Conservation (phyloP, 306 rosid genomes). For the Fagus sylvatica region DNA sequence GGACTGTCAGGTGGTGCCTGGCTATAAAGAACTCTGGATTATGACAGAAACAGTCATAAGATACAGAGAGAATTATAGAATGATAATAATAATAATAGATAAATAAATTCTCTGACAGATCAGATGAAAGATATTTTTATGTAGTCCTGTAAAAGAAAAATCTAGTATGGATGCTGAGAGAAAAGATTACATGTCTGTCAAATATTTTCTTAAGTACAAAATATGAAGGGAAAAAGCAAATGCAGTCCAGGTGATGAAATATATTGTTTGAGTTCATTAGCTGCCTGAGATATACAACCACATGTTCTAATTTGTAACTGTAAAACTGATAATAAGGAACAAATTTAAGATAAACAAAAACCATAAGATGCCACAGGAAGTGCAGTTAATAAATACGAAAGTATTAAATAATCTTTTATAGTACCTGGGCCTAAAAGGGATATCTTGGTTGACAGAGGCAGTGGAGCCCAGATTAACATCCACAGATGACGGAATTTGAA, state of each 20-base stretch:
- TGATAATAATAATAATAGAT: constrained; percentile 2
- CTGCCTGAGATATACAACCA: background rate
- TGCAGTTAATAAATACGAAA: background rate
- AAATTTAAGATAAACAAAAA: background rate
- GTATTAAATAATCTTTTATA: background rate
- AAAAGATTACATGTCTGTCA: background rate
- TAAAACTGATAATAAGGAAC: background rate
- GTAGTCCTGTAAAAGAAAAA: background rate
- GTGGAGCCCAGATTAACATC: constrained; percentile 26
- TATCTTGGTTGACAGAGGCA: constrained; percentile 29
- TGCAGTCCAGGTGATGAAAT: background rate
- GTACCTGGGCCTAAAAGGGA: constrained; percentile 57
- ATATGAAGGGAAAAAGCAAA: background rate
- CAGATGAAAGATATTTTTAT: background rate
- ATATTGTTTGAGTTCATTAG: background rate
- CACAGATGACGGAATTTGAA: constrained; percentile 33
- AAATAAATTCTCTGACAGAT: background rate
- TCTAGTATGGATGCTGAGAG: background rate
- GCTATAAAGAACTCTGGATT: constrained; percentile 48
- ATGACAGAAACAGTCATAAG: constrained; percentile 15
- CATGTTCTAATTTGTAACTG: background rate
- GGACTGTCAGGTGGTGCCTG: constrained; percentile 48
- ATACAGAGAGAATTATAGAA: no score
- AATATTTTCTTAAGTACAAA: no score
- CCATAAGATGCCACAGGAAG: background rate